Evolutionary conservation across 208 protist genomes (phyloP).

Genomic region (Trypanosoma boissoni): DNA sequence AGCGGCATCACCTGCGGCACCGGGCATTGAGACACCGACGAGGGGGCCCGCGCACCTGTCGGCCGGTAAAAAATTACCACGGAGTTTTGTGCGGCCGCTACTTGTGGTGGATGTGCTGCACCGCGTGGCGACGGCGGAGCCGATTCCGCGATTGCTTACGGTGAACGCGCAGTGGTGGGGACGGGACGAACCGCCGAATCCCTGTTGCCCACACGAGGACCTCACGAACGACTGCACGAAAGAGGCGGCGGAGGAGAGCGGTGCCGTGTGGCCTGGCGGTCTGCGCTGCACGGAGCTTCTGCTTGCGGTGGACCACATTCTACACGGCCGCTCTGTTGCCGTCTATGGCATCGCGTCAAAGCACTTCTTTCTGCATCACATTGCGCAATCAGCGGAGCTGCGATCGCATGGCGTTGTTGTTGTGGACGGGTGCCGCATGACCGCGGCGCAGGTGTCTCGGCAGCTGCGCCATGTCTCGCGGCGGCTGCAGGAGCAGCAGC

Average conservation of each 20-base stretch:
- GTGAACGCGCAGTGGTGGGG: background rate
- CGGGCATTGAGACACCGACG: background rate
- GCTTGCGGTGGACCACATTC: constrained; percentile 66
- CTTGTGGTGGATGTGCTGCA: constrained; percentile 61
- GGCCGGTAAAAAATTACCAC: constrained; percentile 21
- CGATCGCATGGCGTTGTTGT: constrained; percentile 26
- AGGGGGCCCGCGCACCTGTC: constrained; percentile 8
- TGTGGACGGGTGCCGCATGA: constrained; percentile 38
- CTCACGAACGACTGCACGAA: too few relatives aligned
- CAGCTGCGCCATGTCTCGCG: constrained; percentile 15
- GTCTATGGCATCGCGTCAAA: constrained; percentile 80
- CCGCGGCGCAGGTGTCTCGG: constrained; percentile 1
- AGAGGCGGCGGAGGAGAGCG: too few relatives aligned
- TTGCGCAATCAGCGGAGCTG: constrained; percentile 56
- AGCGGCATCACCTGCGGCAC: background rate
- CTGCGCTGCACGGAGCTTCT: constrained; percentile 55
- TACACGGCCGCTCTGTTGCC: constrained; percentile 70
- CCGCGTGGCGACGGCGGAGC: constrained; percentile 42
- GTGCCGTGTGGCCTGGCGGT: constrained; percentile 56
- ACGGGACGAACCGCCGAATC: background rate
- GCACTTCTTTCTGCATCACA: constrained; percentile 74
- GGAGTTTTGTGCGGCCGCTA: constrained; percentile 35
- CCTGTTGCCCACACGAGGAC: too few relatives aligned
- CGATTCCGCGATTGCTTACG: constrained; percentile 10
- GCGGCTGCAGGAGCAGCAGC: constrained; percentile 6